Evolutionary conservation across 345 rosid species (phyloP), one percentile per base, ranked within the genome.

Genomic region (Populus tremula): DNA sequence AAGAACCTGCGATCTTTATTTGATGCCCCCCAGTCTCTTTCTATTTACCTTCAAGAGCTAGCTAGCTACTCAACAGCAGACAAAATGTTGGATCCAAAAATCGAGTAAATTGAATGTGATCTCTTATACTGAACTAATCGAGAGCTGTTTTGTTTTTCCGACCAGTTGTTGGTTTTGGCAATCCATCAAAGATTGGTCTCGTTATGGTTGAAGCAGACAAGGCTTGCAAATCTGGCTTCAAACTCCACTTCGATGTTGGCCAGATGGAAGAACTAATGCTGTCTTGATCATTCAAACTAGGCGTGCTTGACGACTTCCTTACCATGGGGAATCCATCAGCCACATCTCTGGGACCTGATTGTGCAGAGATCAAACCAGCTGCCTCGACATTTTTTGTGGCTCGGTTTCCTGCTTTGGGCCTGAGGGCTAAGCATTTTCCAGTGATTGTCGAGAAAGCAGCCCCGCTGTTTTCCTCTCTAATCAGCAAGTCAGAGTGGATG

Each of bases 131-230:
- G 20, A 53, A 6, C 41, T 68, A 82, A 74, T 82, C 84, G 53
- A 82, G 76, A 21, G 84, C 84, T 25, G 81, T 67, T 77, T 82
- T 82, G 66, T 82, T 73, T 82, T 75, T 74, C 61, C 84, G 67
- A 4, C 72, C 65, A 3, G 78, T 69, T 21, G 41, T 18, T 6
- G 85, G 82, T 71, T 75, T 82, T 29, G 85, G 79, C 73, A 82
- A 56, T 16, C 85, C 85, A 70, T 82, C 85, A 64, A 78, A 82
- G 29, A 82, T 78, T 33, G 79, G 85, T 61, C 73, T 82, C 5
- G 74, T 31, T 9, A 81, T 74, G 67, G 76, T 69, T 61, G 84
- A 72, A 31, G 76, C 73, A 8, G 81, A 38, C 9, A 82, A 43
- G 29, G 79, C 76, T 36, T 78, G 82, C 27, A 82, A 54, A 71